These are phyloP conservation scores for Talaromyces nanjingensis DNA, from an alignment of 495 filamentous ascomycete genomes.

Conservation along the genomic window DNA sequence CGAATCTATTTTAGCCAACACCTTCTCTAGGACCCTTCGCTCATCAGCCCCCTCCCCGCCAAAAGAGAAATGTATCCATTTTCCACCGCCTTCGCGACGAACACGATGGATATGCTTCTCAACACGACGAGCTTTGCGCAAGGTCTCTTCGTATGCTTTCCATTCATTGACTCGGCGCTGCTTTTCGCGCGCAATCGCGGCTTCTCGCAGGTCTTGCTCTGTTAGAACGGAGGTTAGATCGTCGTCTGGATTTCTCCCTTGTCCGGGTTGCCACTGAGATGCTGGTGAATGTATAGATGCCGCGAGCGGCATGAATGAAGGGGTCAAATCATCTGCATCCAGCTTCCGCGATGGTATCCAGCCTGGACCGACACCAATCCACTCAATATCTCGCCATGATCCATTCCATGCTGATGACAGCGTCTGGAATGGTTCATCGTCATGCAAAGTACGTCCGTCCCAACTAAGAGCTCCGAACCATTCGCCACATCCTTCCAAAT, in stretches of 20 bases:
- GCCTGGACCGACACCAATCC: constrained; percentile 44
- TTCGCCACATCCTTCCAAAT: constrained; percentile 67
- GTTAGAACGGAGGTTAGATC: constrained; percentile 5
- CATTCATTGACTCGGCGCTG: constrained; percentile 22
- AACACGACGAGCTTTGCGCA: constrained; percentile 20
- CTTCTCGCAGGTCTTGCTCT: constrained; percentile 18
- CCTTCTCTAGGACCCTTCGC: not conserved
- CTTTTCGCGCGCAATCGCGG: constrained; percentile 25
- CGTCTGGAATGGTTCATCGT: constrained; percentile 16
- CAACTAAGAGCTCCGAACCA: constrained; percentile 63
- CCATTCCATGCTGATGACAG: constrained; percentile 44
- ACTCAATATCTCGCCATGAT: constrained; percentile 43
- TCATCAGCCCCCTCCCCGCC: constrained; percentile 20
- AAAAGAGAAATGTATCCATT: constrained; percentile 32
- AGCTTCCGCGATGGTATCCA: constrained; percentile 24
- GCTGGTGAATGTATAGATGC: constrained; percentile 2
- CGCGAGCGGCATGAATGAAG: not conserved
- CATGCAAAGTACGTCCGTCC: constrained; percentile 26
- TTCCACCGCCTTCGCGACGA: constrained; percentile 25
- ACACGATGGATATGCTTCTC: constrained; percentile 20
- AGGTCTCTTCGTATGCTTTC: constrained; percentile 16
- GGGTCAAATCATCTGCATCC: constrained; percentile 9
- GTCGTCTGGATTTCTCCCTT: constrained; percentile 5
- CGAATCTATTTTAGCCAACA: not conserved
- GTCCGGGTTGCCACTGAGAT: constrained; percentile 5